Evolutionary conservation across 75 land plant genomes (phyloP), one percentile per base, ranked within the genome.

Genomic region (Picea sitchensis): DNA sequence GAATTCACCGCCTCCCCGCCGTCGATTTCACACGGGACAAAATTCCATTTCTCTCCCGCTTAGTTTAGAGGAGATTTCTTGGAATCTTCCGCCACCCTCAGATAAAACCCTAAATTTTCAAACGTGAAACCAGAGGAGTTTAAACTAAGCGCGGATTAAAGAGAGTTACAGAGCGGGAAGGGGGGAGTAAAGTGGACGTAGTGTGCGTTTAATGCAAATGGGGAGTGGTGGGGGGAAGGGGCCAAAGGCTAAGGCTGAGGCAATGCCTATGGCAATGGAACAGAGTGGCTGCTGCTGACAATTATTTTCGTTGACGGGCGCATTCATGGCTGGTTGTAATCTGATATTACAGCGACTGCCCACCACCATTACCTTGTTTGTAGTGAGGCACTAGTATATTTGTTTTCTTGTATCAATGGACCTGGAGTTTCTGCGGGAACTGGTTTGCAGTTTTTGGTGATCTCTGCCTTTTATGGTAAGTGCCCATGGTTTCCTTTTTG

Each of bases 211-310:
- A 17, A 65, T 65, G 38, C 5, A 14, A 32, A 65, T 32, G 69
- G 14, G 18, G 5, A 65, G 31, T 32, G 31, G 38, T 31, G 15
- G 30, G 71, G 15, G 44, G 36, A 67, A 15, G 65, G 23, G 41
- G 36, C 15, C 71, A 67, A 67, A 67, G 71, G 71, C 71, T 67
- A 26, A 67, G 71, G 44, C 71, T 67, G 71, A 67, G 71, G 71
- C 71, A 12, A 38, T 5, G 71, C 41, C 71, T 17, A 4, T 15
- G 71, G 71, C 71, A 67, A 32, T 67, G 71, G 41, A 67, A 34
- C 71, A 67, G 71, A 67, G 71, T 34, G 41, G 32, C 41, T 32
- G 41, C 12, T 9, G 12, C 56, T 51, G 56, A 51, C 56, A 51
- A 51, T 51, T 51, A 67, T 67, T 67, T 15, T 67, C 5, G 71